Evolutionary conservation across 176 grass and related monocot genomes (phyloP), one percentile per base, ranked within the genome.

Genomic region (Aegilops longissima): DNA sequence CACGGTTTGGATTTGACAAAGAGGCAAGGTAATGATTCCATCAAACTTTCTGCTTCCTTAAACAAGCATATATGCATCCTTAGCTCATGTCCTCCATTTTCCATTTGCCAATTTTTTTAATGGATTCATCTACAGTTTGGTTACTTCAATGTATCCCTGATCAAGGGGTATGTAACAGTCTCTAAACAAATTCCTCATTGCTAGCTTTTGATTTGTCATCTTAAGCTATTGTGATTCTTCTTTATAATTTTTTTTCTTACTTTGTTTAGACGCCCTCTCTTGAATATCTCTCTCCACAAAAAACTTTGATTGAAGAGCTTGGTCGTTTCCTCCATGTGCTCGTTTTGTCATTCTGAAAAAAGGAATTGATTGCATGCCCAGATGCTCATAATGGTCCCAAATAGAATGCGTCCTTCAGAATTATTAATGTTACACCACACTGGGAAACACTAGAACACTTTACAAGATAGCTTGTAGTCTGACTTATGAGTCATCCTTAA

Each of bases 1-100:
- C 96, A 54, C 96, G 96, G 39, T 98, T 98, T 87, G 93, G 93
- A 47, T 98, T 98, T 83, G 96, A 98, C 83, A 98, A 98, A 90
- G 93, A 98, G 39, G 42, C 96, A 34, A 98, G 96, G 96, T 98
- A 89, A 92, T 47, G 66, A 61, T 84, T 86, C 23, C 39, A 85
- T 88, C 20, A 21, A 78, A 77, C 42, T 86, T 54, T 36, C 39
- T 14, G 18, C 64, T 77, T 85, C 18, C 51, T 85, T 80, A n/a
- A 35, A 70, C 33, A 76, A 40, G 14, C 85, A 66, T 77, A 18
- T 62, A 6, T 80, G 3, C 40, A 69, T 72, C n/a, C 84, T 39
- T 34, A 12, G 20, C 31, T 81, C 75, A 35, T 73, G 25, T 39
- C 47, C 40, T 92, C 14, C 42, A 62, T 91, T 89, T 67, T n/a